phyloP scores from a whole-genome alignment of 1,139 yeast species.

The Arxiozyma telluris region DNA sequence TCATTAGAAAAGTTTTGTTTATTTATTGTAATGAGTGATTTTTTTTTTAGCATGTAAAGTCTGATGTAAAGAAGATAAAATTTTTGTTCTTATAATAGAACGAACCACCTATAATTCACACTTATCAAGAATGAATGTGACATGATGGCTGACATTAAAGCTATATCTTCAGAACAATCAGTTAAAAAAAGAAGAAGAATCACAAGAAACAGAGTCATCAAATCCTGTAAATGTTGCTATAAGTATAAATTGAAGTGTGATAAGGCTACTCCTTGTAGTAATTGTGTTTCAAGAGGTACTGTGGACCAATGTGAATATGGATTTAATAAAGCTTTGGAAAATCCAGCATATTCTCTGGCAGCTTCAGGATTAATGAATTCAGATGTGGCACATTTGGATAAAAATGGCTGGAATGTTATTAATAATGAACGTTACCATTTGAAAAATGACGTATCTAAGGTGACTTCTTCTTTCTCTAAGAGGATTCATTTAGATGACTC shows the following conservation, averaged over 20 bases:
- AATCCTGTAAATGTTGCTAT: conserved; percentile 23
- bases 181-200: conserved; percentile 7
- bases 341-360: not conserved
- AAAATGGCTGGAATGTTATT: not conserved
- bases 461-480: not conserved
- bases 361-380: not conserved
- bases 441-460: not conserved
- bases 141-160: not conserved
- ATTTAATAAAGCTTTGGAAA: conserved; percentile 8
- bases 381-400: no score
- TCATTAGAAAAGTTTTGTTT: not conserved
- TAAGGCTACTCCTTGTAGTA: conserved; percentile 18
- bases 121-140: not conserved
- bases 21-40: not conserved
- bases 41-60: not conserved
- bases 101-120: not conserved
- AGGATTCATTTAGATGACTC: not conserved
- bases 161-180: not conserved
- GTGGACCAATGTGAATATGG: conserved; percentile 17
- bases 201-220: conserved; percentile 20
- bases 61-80: not conserved
- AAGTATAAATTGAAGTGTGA: conserved; percentile 22
- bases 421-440: not conserved
- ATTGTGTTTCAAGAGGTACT: conserved; percentile 11
- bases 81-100: no score